These are phyloP conservation scores for Hibiscus trionum DNA, from an alignment of 345 rosid species.

Conservation along the genomic window DNA sequence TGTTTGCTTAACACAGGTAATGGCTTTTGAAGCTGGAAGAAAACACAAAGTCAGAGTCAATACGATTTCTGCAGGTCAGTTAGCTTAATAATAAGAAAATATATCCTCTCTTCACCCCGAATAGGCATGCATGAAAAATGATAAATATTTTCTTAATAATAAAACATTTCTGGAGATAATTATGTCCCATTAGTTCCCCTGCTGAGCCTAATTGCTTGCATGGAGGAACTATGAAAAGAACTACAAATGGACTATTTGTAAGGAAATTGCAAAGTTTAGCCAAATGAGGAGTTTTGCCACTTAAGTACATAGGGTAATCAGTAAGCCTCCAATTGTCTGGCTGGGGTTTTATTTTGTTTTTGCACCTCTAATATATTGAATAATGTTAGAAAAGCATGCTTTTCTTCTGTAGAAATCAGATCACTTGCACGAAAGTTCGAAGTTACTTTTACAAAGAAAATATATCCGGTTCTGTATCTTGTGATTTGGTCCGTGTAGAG, in stretches of 20 bases:
- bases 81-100: background rate
- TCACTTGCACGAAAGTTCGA: background rate
- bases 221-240: background rate
- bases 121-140: background rate
- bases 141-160: background rate
- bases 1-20: slow-evolving; percentile 35
- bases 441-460: background rate
- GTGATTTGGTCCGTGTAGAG: background rate
- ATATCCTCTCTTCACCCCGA: background rate
- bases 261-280: slow-evolving; percentile 1
- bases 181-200: background rate
- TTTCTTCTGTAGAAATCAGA: background rate
- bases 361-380: background rate
- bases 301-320: background rate
- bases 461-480: background rate
- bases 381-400: background rate
- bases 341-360: background rate
- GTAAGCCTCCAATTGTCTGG: background rate
- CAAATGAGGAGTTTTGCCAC: background rate
- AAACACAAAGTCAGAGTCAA: slow-evolving; percentile 73
- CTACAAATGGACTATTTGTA: background rate
- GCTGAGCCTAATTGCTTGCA: background rate
- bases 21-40: slow-evolving; percentile 92
- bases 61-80: slow-evolving; percentile 78
- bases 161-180: background rate